Evolutionary conservation across 208 protist species (phyloP), one percentile per base, ranked within the genome.

Genomic region (Wallacemonas sp.): DNA sequence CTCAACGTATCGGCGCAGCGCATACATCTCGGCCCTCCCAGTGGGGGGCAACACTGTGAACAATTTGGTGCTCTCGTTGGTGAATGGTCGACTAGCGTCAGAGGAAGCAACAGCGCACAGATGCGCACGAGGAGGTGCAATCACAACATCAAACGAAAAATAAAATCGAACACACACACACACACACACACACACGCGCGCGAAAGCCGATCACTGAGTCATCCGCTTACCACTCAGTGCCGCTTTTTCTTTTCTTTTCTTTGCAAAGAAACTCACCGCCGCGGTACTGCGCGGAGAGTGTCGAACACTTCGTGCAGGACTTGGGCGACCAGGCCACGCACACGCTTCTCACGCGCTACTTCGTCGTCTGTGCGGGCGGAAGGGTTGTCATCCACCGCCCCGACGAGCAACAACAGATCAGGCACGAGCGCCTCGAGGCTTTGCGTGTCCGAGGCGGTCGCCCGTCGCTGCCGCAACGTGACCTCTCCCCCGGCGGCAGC

Each of bases 61-160:
- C n/a, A n/a, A n/a, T n/a, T n/a, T n/a, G n/a, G n/a, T n/a, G n/a
- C n/a, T n/a, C n/a, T n/a, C n/a, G n/a, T n/a, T n/a, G n/a, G n/a
- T n/a, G n/a, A n/a, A n/a, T n/a, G n/a, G n/a, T n/a, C n/a, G n/a
- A n/a, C n/a, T n/a, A n/a, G n/a, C n/a, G n/a, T n/a, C n/a, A n/a
- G n/a, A n/a, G n/a, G n/a, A n/a, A n/a, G n/a, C n/a, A n/a, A n/a
- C n/a, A n/a, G n/a, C n/a, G n/a, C n/a, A n/a, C n/a, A n/a, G n/a
- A n/a, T n/a, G n/a, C n/a, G n/a, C n/a, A n/a, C n/a, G n/a, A n/a
- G n/a, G n/a, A n/a, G n/a, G n/a, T n/a, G n/a, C n/a, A n/a, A n/a
- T n/a, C n/a, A n/a, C n/a, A n/a, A n/a, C n/a, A n/a, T n/a, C 9
- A 52, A 54, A 41, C 24, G 58, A 69, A 8, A 60, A 27, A 1